These are phyloP conservation scores for Pseudonitzschia delicatissima DNA, from an alignment of 108 stramenopile species.

Conservation along the genomic window DNA sequence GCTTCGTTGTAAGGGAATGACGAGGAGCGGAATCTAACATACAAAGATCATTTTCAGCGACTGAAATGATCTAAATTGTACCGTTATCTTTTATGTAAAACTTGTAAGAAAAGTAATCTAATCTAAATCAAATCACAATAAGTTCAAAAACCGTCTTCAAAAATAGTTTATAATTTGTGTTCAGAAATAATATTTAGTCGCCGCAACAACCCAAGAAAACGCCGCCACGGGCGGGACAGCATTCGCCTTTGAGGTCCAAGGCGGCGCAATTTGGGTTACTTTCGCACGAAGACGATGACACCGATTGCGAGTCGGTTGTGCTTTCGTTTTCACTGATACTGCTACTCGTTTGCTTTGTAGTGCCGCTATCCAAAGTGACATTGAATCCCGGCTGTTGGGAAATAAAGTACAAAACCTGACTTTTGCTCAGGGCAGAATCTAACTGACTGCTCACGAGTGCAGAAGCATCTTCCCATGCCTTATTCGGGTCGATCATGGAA, in stretches of 20 bases:
- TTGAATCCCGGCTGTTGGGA: constrained; percentile 57
- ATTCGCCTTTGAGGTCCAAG: constrained; percentile 34
- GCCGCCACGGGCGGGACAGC: constrained; percentile 48
- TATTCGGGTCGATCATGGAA: constrained; percentile 68
- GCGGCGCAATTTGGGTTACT: constrained; percentile 32
- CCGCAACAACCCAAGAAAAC: constrained; percentile 5
- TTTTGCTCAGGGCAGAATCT: constrained; percentile 78
- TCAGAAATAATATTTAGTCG: not conserved
- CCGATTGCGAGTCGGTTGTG: constrained; percentile 1
- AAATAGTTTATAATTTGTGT: no score
- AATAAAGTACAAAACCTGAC: constrained; percentile 76
- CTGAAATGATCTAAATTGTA: no score
- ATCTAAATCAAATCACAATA: no score
- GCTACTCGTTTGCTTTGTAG: not conserved
- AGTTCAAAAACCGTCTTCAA: no score
- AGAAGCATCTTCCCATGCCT: constrained; percentile 73
- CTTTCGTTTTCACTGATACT: not conserved
- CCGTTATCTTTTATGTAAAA: no score
- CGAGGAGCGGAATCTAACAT: no score
- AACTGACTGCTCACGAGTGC: constrained; percentile 57
- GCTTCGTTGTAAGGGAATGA: no score
- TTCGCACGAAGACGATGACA: constrained; percentile 32
- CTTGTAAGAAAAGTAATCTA: no score
- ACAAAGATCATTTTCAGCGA: no score
- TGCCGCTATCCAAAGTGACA: constrained; percentile 4